phyloP scores from a whole-genome alignment of 2,329 filamentous ascomycete species.

The Sphaerulina musiva region DNA sequence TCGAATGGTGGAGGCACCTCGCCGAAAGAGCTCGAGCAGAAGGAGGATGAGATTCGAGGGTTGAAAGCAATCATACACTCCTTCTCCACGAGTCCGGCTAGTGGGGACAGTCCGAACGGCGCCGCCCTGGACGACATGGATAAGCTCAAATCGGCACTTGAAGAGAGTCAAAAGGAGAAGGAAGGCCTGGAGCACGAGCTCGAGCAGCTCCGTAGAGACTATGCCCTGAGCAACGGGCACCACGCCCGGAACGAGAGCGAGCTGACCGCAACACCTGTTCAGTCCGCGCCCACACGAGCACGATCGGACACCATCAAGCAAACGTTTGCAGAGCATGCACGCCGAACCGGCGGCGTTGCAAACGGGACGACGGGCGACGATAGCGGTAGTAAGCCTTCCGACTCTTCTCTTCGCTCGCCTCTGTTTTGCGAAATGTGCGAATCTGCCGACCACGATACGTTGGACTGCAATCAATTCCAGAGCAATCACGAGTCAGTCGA shows the following conservation, averaged over 20 bases:
- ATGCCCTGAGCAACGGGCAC: conserved; percentile 43
- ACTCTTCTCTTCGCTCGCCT: conserved; percentile 21
- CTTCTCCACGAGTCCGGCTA: conserved; percentile 64
- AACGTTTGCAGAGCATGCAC: conserved; percentile 56
- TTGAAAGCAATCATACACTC: conserved; percentile 98
- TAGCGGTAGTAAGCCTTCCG: conserved; percentile 6
- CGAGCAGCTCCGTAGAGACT: conserved; percentile 50
- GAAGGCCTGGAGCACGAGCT: conserved; percentile 82
- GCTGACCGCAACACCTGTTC: conserved; percentile 24
- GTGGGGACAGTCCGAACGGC: conserved; percentile 26
- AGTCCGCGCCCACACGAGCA: conserved; percentile 20
- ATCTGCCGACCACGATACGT: conserved; percentile 81
- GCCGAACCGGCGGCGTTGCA: conserved; percentile 26
- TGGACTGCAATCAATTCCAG: conserved; percentile 63
- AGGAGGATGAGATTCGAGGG: conserved; percentile 94
- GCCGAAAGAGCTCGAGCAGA: conserved; percentile 77
- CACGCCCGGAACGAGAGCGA: conserved; percentile 37
- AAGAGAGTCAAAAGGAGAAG: conserved; percentile 73
- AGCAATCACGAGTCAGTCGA: conserved; percentile 12
- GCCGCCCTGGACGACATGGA: conserved; percentile 41
- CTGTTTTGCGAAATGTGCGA: conserved; percentile 96
- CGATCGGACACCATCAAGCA: conserved; percentile 56
- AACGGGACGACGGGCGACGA: conserved; percentile 4
- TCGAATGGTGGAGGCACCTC: conserved; percentile 32
- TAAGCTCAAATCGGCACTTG: conserved; percentile 54